Evolutionary conservation across 805 yeast species (phyloP), one percentile per base, ranked within the genome.

Genomic region (Yarrowia hollandica): DNA sequence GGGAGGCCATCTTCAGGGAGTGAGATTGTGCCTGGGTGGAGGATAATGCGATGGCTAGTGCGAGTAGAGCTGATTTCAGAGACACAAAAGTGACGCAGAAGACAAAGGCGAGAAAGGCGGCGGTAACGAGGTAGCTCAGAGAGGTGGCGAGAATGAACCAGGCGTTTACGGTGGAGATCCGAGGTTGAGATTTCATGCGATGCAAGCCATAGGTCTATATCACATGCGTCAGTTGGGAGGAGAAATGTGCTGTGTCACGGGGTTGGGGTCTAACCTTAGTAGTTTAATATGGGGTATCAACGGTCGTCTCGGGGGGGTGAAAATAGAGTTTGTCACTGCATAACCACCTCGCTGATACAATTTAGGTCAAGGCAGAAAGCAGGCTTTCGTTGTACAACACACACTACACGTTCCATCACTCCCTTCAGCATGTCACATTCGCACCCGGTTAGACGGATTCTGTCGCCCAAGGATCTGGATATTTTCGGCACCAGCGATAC

Each of bases 401-500:
- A 15, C 3, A 12, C 19, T 4, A 34, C 39, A 48, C 22, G 15
- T 10, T 48, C 14, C 26, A 8, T 11, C 37, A 19, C 37, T 14
- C 26, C 14, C 52, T 5, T 21, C 58, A 35, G 4, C 33, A 52
- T 52, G 58, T 52, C 58, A 7, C 58, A 52, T 7, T 35, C 58
- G 15, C 58, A 52, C 16, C 58, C 58, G 12, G 58, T 52, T 18
- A 23, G 58, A 65, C 71, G 90, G 60, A 77, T 89, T 8, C 64
- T 81, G 9, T 79, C 83, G 0, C 68, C 72, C 0, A 76, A 77
- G 0, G 98, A 92, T 68, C 68, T 92, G 66, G 76, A 74, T 10
- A 68, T 74, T 58, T 92, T 96, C 84, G 67, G 72, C 14, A 69
- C 63, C 0, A 81, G 89, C 7, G 63, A 70, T 2, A 79, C 86